phyloP scores from a whole-genome alignment of 345 rosid species.

The Cochlearia excelsa region DNA sequence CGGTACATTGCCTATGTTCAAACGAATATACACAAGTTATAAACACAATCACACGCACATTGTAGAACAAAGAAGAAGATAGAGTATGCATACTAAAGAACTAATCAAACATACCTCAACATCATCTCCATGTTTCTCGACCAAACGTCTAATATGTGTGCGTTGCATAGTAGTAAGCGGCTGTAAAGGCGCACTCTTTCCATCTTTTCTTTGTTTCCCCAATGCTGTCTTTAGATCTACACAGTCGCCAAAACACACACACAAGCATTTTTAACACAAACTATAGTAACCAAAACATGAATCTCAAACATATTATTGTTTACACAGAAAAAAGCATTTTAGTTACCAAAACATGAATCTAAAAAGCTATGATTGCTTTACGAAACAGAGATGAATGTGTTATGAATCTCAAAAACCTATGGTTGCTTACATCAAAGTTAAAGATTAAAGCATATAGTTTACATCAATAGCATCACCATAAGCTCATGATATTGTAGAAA shows the following conservation, averaged over 20 bases:
- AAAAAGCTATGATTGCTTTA: not conserved
- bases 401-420: too few species aligned
- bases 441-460: conserved; percentile 1
- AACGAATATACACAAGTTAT: not conserved
- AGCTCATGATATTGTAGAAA: not conserved
- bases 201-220: conserved; percentile 85
- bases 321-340: not conserved
- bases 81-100: not conserved
- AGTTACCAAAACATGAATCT: not conserved
- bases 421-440: not conserved
- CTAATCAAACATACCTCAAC: conserved; percentile 47
- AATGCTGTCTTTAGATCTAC: conserved; percentile 82
- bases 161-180: conserved; percentile 86
- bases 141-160: conserved; percentile 46
- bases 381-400: too few species aligned
- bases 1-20: conserved; percentile 70
- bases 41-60: not conserved
- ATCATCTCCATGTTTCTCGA: conserved; percentile 78
- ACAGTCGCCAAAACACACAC: not conserved
- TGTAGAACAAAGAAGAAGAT: not conserved
- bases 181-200: conserved; percentile 66
- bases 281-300: not conserved
- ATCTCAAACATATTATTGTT: too few species aligned
- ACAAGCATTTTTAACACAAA: not conserved
- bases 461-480: not conserved